Base-by-base conservation (phyloP, 805 yeast species). In the Ogataea trehalophila region DNA sequence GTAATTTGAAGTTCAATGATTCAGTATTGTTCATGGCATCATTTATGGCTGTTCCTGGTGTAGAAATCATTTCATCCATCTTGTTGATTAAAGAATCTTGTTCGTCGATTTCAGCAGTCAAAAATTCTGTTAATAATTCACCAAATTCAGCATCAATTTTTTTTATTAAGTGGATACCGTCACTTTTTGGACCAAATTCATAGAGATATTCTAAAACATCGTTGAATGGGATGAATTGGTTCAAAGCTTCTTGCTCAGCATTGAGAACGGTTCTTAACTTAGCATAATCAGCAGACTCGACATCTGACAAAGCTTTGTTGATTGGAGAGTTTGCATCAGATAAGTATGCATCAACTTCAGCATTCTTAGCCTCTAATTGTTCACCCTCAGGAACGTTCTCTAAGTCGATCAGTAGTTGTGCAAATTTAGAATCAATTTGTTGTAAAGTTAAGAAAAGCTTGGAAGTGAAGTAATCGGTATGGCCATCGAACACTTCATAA, bases 71-170 rank as follows among this genome's bases (percentile, higher is more conserved):
- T 20, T 51, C 50, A 46, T 57, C 59, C 20, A 60, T 47, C 38
- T 48, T 43, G n/a, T 47, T 44, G 22, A 58, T 54, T 15, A 46
- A 22, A 40, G 49, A 53, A 44, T 50, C 43, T n/a, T 49, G 48
- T n/a, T 54, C 47, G 16, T 52, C 46, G 39, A 46, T 54, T 37
- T 44, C 39, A 41, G 50, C 49, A 33, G 45, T 37, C 33, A 39
- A 41, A 22, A 50, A 26, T 23, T 39, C 42, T 11, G 42, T 20
- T 15, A 59, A 35, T 8, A 50, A 26, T 11, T 41, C 45, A 9
- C 58, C 50, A 43, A 61, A 61, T 33, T 54, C 51, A 9, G 58
- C 44, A 45, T 62, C 65, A 31, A 62, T 56, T 40, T 50, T 54
- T 15, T 44, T 13, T 14, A 61, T 45, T 15, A 60, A 41, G 18